Evolutionary conservation across 2,329 filamentous ascomycete genomes (phyloP).

Genomic region (Thelonectria blattea): DNA sequence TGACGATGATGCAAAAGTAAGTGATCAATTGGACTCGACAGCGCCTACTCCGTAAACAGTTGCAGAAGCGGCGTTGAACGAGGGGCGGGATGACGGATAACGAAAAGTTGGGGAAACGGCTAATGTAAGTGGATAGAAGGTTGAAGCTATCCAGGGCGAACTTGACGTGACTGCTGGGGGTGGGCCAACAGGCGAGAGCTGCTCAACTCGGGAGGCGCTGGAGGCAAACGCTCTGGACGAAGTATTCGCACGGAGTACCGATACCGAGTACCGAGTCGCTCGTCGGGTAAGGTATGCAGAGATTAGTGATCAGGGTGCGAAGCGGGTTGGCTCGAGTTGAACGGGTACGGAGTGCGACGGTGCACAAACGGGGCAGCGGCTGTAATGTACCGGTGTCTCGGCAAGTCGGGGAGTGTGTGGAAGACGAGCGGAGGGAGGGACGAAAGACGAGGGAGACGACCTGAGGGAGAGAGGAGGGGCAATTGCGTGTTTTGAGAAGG

Average conservation of each 20-base stretch:
- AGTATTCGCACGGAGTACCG: too few relatives aligned
- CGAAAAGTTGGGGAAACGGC: neutral
- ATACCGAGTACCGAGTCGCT: too few relatives aligned
- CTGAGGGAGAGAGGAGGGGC: neutral
- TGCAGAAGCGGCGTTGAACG: neutral
- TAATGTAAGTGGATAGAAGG: slow-evolving; percentile 7
- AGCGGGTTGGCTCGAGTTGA: slow-evolving; percentile 12
- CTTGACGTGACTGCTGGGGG: slow-evolving; percentile 8
- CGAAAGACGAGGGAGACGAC: neutral
- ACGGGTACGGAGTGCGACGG: slow-evolving; percentile 1
- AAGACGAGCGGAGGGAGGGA: neutral
- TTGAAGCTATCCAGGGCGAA: slow-evolving; percentile 18
- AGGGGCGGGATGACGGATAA: neutral
- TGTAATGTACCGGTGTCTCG: slow-evolving; percentile 15
- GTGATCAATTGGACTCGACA: neutral
- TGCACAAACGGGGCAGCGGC: slow-evolving; percentile 2
- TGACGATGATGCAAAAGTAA: neutral
- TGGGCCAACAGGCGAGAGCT: neutral
- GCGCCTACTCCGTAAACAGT: neutral
- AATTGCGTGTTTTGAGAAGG: too few relatives aligned
- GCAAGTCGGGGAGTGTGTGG: neutral
- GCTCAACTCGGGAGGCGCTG: neutral
- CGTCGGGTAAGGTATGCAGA: neutral
- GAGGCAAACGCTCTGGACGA: neutral
- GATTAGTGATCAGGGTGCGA: slow-evolving; percentile 28